Evolutionary conservation across 2,329 filamentous ascomycete species (phyloP), one percentile per base, ranked within the genome.

Genomic region (Neofusicoccum ribis): DNA sequence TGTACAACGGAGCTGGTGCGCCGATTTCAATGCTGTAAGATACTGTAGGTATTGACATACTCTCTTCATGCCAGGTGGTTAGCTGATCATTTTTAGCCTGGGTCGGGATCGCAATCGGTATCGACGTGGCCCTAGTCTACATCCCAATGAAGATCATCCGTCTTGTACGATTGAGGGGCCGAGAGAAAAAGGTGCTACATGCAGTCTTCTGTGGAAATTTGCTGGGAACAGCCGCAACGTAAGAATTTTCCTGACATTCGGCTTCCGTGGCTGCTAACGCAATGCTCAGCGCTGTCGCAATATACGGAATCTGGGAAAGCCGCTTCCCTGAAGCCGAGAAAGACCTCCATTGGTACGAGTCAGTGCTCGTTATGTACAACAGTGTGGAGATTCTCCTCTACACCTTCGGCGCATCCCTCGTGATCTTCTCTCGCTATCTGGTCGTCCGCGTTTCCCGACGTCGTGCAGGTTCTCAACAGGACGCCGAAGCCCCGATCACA

Each of bases 341-440:
- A 31, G 61, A 63, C 37, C 37, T 63, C 1, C 27, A 49, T 6
- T 63, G 43, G 36, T 14, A 20, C 17, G 61, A 63, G 36, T 20
- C 50, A 12, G 20, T 47, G 5, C 43, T 52, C n/a, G 47, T 63
- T 15, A 63, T 63, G 39, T 54, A 41, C 61, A 63, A 63, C 61
- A 20, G n/a, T 36, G 43, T 63, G 8, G 61, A 63, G 39, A 63
- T 54, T 17, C 49, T 63, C 15, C 39, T 63, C 20, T 63, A 63
- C 47, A 63, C 61, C 9, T 14, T 63, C 23, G 61, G 61, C 39
- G 61, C 37, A 34, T 63, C 61, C 11, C 39, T 63, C 6, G 43
- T 47, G 12, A 27, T 54, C 11, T 49, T 63, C 50, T 63, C 61
- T 9, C 61, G 61, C 3, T 63, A 44, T 11, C 39, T 63, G 11